Conservation (phyloP, 176 grass and related monocot genomes). For the Themeda triandra region DNA sequence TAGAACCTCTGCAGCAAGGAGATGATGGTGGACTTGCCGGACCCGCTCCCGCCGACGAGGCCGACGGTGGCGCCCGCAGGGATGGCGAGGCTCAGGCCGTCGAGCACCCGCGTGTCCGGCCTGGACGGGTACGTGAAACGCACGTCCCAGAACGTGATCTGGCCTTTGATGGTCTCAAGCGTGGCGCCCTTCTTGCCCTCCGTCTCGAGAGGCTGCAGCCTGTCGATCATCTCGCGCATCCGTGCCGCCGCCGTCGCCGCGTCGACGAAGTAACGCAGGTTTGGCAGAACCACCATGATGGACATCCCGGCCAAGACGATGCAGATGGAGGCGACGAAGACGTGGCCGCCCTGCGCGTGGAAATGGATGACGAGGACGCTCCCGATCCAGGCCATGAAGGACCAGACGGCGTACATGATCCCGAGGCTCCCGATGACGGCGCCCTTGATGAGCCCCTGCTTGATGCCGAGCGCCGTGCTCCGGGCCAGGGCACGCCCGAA, state of each 20-base stretch:
- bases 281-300: conserved; percentile 33
- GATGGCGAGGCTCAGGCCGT: conserved; percentile 40
- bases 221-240: conserved; percentile 41
- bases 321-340: conserved; percentile 53
- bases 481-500: conserved; percentile 40
- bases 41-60: conserved; percentile 54
- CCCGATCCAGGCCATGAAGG: conserved; percentile 44
- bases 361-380: conserved; percentile 51
- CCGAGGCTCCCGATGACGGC: conserved; percentile 48
- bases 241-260: conserved; percentile 18
- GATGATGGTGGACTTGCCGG: conserved; percentile 55
- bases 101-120: conserved; percentile 38
- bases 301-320: conserved; percentile 61
- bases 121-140: conserved; percentile 56
- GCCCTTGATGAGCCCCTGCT: conserved; percentile 58
- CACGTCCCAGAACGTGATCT: conserved; percentile 46
- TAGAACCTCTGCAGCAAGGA: conserved; percentile 64
- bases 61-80: conserved; percentile 36
- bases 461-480: conserved; percentile 45
- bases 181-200: conserved; percentile 33
- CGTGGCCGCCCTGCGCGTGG: conserved; percentile 45
- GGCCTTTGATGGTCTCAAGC: background rate
- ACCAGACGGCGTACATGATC: conserved; percentile 56
- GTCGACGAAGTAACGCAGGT: conserved; percentile 44
- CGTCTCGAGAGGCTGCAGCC: background rate